Evolutionary conservation across 148 eudicot species (phyloP).

Genomic region (Amaranthus cruentus): DNA sequence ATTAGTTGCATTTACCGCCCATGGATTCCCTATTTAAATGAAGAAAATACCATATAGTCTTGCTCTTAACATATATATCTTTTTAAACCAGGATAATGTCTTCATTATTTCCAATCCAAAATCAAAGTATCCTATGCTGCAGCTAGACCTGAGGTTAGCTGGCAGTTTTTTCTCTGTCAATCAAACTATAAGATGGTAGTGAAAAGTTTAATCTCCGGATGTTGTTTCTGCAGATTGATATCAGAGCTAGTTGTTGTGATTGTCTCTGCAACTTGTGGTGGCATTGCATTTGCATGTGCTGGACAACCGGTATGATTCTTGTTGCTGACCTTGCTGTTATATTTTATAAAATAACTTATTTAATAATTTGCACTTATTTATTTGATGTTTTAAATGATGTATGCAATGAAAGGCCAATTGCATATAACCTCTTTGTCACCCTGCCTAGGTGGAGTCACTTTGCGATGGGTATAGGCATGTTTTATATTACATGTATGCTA

Average conservation of each 20-base stretch:
- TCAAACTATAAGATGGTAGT: constrained; percentile 1
- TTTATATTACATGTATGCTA: no score
- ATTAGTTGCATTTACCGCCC: constrained; percentile 6
- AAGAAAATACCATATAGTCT: not conserved
- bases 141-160: constrained; percentile 79
- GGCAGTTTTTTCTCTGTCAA: not conserved
- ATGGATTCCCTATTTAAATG: not conserved
- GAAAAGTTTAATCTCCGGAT: constrained; percentile 4
- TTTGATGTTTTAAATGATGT: not conserved
- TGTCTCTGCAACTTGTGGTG: constrained; percentile 99
- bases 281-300: constrained; percentile 97
- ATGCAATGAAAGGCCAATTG: not conserved
- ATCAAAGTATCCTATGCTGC: constrained; percentile 88
- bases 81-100: constrained; percentile 71
- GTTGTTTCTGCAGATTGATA: constrained; percentile 59
- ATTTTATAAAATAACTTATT: not conserved
- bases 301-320: constrained; percentile 83
- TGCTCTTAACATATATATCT: constrained; percentile 12
- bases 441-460: no score
- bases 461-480: no score
- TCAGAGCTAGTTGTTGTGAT: constrained; percentile 94
- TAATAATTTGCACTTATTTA: not conserved
- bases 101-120: constrained; percentile 93
- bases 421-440: not conserved
- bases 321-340: not conserved